Conservation (phyloP, 73 alveolate species). For the Symbiodinium natans region DNA sequence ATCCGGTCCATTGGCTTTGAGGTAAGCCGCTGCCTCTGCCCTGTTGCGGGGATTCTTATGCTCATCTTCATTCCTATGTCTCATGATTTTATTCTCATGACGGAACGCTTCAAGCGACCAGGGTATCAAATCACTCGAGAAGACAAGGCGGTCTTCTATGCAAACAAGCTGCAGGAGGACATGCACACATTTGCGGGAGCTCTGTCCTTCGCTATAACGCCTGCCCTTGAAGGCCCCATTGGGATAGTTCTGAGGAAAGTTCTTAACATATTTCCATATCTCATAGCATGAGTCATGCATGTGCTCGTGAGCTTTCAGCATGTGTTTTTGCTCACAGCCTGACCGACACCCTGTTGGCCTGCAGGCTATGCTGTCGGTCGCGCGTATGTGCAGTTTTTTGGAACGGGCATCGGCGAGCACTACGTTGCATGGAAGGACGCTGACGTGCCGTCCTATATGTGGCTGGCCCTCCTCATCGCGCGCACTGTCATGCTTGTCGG, state of each 20-base stretch:
- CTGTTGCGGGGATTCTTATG: conserved; percentile 45
- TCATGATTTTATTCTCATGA: conserved; percentile 64
- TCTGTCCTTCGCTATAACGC: conserved; percentile 43
- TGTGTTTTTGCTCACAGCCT: not conserved
- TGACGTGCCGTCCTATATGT: conserved; percentile 30
- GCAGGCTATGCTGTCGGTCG: conserved; percentile 89
- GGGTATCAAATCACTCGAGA: conserved; percentile 62
- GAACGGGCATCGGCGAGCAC: conserved; percentile 54
- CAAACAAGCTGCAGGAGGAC: conserved; percentile 86
- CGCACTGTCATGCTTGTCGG: conserved; percentile 71
- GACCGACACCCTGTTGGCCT: not conserved
- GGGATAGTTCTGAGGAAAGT: not conserved
- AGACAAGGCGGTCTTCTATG: conserved; percentile 52
- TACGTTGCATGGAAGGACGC: conserved; percentile 44
- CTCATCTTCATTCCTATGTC: conserved; percentile 87
- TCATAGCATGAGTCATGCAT: not conserved
- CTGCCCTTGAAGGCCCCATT: conserved; percentile 85
- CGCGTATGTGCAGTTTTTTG: conserved; percentile 78
- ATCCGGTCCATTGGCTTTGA: conserved; percentile 23
- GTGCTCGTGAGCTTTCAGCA: not conserved
- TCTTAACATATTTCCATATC: not conserved
- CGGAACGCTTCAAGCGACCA: conserved; percentile 56
- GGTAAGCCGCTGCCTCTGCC: conserved; percentile 48
- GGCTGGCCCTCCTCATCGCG: conserved; percentile 27
- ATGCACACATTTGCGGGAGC: conserved; percentile 60